Base-by-base conservation (phyloP, 2,329 filamentous ascomycete species). In the Neophaeococcomyces mojaviensis region DNA sequence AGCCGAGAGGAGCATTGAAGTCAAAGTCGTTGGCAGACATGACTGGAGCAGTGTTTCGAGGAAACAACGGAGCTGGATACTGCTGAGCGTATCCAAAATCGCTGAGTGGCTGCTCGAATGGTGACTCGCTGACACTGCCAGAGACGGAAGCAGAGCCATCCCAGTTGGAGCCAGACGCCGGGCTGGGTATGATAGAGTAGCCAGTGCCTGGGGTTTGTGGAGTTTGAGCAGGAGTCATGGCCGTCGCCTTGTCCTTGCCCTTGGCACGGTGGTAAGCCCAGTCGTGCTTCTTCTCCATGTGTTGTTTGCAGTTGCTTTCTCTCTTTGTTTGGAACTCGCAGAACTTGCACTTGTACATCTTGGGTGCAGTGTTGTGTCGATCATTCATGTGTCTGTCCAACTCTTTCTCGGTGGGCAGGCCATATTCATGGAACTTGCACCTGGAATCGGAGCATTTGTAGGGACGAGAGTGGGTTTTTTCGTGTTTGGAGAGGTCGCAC, bases 401-500 rank as follows among this genome's bases (percentile, higher is more conserved):
- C 69, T 97, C 92, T 70, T 98, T 97, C 68, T 97, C 89, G 0
- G 92, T 97, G 3, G 92, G 90, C 86, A 90, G 97, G 40, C 92
- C 92, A 58, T 86, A 81, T 28, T 84, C 78, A 64, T 86, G 81
- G 66, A 95, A 97, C 64, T 94, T 94, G 84, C 92, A 97, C 37
- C 78, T 81, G 33, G 77, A 61, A 18, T 86, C 73, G 5, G 81
- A 77, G 67, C 92, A 98, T 72, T 98, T 98, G 85, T 86, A 96
- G 8, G 90, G 92, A 30, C 92, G 86, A 46, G 87, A 88, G 66
- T 98, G 92, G 0, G 90, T 97, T 74, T 97, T 98, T 70, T 94
- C 86, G 68, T 98, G 92, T 74, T 97, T 97, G 55, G 88, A 96
- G 49, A 97, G 73, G 64, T 98, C 92, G 67, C 92, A 97, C n/a